Evolutionary conservation across 164 flowering plant genomes (phyloP).

Genomic region (Tetrastigma voinierianum): DNA sequence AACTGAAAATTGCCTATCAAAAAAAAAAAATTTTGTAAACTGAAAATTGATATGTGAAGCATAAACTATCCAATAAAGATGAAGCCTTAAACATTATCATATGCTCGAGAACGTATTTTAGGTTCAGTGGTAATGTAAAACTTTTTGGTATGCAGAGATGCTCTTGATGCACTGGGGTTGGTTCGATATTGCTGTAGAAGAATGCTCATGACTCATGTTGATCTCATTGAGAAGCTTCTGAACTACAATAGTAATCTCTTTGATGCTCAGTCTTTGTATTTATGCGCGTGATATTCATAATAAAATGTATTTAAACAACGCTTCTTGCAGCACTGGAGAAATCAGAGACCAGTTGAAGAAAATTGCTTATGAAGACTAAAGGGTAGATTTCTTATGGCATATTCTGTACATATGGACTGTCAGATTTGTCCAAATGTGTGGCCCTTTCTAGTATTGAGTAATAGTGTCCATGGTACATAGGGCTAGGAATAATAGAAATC

Average conservation of each 20-base stretch:
- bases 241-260: slow-evolving; percentile 79
- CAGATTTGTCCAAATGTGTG: too few relatives aligned
- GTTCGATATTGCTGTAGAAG: slow-evolving; percentile 90
- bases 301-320: slow-evolving; percentile 4
- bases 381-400: too few relatives aligned
- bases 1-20: too few relatives aligned
- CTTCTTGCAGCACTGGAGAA: slow-evolving; percentile 59
- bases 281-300: neutral
- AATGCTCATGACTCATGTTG: slow-evolving; percentile 97
- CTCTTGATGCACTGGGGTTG: slow-evolving; percentile 85
- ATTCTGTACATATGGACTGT: too few relatives aligned
- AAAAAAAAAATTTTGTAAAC: too few relatives aligned
- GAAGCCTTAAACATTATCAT: neutral
- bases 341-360: slow-evolving; percentile 43
- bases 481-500: too few relatives aligned
- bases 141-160: slow-evolving; percentile 61
- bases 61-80: too few relatives aligned
- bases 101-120: neutral
- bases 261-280: slow-evolving; percentile 10
- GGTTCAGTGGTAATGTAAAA: neutral
- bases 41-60: too few relatives aligned
- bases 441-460: too few relatives aligned
- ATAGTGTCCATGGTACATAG: too few relatives aligned
- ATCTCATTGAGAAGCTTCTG: slow-evolving; percentile 91
- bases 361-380: slow-evolving; percentile 8